These are phyloP conservation scores for Salix koriyanagi DNA, from an alignment of 345 rosid genomes.

Conservation along the genomic window DNA sequence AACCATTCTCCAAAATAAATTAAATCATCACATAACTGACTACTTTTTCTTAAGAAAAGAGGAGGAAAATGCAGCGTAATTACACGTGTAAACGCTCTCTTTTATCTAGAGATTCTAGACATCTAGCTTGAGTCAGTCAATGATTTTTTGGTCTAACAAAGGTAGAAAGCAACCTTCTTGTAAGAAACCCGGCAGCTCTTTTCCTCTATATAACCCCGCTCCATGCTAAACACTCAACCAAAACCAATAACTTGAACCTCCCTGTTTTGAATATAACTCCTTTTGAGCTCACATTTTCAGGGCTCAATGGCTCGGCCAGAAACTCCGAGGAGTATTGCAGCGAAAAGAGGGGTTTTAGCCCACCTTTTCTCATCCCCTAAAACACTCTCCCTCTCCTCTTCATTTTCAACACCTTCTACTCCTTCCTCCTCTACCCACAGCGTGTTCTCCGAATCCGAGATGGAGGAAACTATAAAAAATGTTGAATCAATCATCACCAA, in stretches of 20 bases:
- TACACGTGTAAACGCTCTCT: not conserved
- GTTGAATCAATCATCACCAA: slow-evolving; percentile 50
- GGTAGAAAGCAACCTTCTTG: not conserved
- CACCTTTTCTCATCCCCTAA: not conserved
- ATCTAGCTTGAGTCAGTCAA: not conserved
- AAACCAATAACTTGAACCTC: not conserved
- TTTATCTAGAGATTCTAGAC: not conserved
- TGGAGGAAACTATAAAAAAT: slow-evolving; percentile 42
- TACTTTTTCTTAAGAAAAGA: too few relatives aligned
- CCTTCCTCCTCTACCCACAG: slow-evolving; percentile 3
- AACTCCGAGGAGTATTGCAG: not conserved
- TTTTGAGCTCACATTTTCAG: not conserved
- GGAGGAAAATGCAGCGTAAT: not conserved
- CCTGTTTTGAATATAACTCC: not conserved
- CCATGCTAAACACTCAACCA: not conserved
- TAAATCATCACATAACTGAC: not conserved
- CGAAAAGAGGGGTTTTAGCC: not conserved
- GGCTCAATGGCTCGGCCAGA: not conserved
- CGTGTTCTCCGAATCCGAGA: slow-evolving; percentile 34
- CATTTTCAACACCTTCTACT: slow-evolving; percentile 17
- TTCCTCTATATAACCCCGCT: slow-evolving; percentile 6
- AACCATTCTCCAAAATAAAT: too few relatives aligned
- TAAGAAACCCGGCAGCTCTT: not conserved
- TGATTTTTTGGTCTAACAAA: not conserved
- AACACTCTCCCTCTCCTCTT: slow-evolving; percentile 11